Conservation (phyloP, 345 rosid species). For the Cochlearia excelsa region DNA sequence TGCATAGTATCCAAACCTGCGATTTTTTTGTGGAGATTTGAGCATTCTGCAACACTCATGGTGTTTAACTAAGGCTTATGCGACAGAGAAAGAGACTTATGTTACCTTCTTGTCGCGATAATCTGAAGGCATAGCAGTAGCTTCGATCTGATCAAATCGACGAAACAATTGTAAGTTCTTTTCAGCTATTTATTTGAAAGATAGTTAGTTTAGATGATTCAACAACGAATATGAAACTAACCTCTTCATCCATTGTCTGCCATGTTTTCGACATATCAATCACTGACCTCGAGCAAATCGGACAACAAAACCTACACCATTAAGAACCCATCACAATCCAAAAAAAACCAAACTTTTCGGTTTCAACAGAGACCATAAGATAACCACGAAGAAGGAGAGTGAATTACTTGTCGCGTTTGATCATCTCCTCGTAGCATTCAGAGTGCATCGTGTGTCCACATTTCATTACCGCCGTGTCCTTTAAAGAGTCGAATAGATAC, state of each 20-base stretch:
- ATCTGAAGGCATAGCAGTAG: constrained; percentile 82
- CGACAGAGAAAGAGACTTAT: constrained; percentile 12
- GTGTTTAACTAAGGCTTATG: not conserved
- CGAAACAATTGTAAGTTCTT: not conserved
- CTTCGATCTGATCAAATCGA: constrained; percentile 63
- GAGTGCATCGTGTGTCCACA: constrained; percentile 97
- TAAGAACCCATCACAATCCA: constrained; percentile 3
- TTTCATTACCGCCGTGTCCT: constrained; percentile 87
- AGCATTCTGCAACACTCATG: not conserved
- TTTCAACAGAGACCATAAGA: constrained; percentile 1
- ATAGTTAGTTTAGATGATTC: not conserved
- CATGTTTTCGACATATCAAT: constrained; percentile 91
- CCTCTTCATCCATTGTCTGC: constrained; percentile 92
- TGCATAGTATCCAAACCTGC: constrained; percentile 98
- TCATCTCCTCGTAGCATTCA: constrained; percentile 85
- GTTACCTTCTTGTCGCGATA: constrained; percentile 76
- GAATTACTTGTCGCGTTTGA: constrained; percentile 72
- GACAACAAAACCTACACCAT: constrained; percentile 69
- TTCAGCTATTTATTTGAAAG: not conserved
- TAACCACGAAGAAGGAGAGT: not conserved
- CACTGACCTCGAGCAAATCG: constrained; percentile 85
- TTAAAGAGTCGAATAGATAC: constrained; percentile 92
- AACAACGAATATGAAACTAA: constrained; percentile 29
- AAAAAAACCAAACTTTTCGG: not conserved
- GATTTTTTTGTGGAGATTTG: not conserved